Base-by-base conservation (phyloP, 2,329 filamentous ascomycete species). In the Zalaria sp. region DNA sequence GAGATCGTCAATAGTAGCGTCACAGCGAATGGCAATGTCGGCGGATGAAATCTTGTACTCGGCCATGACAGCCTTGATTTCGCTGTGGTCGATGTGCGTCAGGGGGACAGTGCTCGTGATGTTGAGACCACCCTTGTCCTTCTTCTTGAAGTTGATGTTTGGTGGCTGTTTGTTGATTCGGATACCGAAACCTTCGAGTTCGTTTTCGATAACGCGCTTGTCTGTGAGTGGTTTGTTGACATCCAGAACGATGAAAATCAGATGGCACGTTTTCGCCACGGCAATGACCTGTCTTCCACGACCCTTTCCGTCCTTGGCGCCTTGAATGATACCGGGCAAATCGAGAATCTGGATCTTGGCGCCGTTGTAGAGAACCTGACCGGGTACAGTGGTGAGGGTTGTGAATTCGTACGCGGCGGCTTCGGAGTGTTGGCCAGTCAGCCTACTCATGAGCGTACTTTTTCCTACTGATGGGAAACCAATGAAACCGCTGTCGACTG, bases 131-230 rank as follows among this genome's bases (percentile, higher is more conserved):
- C 91, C 91, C 68, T 96, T 96, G 65, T 98, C 91, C 72, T 98
- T 98, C 73, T 98, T 98, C 67, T 81, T 93, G 72, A 95, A 94
- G n/a, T 91, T 84, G 56, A 98, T 98, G 61, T 98, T 98, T 34
- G 91, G 91, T 26, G 91, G 91, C 53, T 79, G 68, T 70, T 96
- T 98, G 72, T 98, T 98, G 69, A 96, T 89, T 43, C 91, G 77
- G 58, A 98, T 95, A 29, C 91, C 91, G 55, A 98, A 98, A 5
- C 91, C 91, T 62, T 98, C 91, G 59, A 98, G 66, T 67, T 98
- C 91, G 40, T 77, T 73, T 66, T 98, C 91, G 57, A 98, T 98
- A 48, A 98, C 73, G 46, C 85, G 78, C 71, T 98, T 98, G 66
- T 98, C 91, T 10, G 89, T 93, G 53, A 98, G 69, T 25, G 91